Evolutionary conservation across 768 basidiomycete species (phyloP).

Genomic region (Xerocomellus dryophilus): DNA sequence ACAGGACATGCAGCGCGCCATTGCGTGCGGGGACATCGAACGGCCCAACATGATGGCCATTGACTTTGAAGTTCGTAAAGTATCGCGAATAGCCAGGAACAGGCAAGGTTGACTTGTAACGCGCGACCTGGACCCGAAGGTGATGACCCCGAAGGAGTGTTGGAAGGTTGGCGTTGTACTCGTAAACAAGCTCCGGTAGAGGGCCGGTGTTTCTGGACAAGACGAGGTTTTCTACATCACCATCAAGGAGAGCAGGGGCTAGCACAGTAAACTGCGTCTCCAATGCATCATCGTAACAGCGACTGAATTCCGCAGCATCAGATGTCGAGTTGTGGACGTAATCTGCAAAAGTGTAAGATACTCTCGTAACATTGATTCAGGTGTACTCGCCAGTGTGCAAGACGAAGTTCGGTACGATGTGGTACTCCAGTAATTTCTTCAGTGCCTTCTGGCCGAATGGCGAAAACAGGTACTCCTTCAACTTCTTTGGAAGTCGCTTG

Average conservation of each 20-base stretch:
- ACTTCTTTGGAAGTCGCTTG: slow-evolving; percentile 6
- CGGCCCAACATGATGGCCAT: slow-evolving; percentile 1
- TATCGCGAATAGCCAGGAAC: background rate
- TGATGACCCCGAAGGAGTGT: slow-evolving; percentile 9
- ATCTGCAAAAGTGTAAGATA: background rate
- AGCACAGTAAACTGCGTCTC: background rate
- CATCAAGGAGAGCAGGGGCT: background rate
- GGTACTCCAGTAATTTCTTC: slow-evolving; percentile 13
- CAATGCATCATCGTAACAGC: background rate
- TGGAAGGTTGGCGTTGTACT: slow-evolving; percentile 10
- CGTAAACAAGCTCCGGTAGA: slow-evolving; percentile 8
- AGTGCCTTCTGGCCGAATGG: slow-evolving; percentile 13
- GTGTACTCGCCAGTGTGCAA: slow-evolving; percentile 9
- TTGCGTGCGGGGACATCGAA: slow-evolving; percentile 16
- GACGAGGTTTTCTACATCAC: background rate
- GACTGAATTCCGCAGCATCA: background rate
- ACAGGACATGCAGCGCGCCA: slow-evolving; percentile 11
- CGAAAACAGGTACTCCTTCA: slow-evolving; percentile 10
- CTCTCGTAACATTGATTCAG: background rate
- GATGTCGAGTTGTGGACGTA: slow-evolving; percentile 11
- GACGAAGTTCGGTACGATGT: slow-evolving; percentile 7
- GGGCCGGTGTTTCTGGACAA: background rate
- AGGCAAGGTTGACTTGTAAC: slow-evolving; percentile 8
- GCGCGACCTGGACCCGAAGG: slow-evolving; percentile 6
- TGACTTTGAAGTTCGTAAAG: slow-evolving; percentile 12